These are phyloP conservation scores for Tulasnella sp. DNA, from an alignment of 768 basidiomycete species.

Conservation along the genomic window DNA sequence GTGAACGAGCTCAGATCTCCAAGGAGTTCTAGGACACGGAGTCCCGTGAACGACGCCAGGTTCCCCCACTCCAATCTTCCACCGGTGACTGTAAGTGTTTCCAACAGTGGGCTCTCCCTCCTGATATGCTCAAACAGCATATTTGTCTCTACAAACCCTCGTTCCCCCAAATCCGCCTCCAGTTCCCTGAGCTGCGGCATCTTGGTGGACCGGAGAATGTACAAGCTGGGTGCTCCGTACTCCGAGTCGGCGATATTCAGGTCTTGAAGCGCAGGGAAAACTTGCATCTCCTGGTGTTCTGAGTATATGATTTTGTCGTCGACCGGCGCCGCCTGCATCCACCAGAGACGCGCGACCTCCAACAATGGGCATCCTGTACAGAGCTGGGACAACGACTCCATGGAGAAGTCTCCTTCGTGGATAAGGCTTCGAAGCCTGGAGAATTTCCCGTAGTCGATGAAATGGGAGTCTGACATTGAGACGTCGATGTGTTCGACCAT, in stretches of 20 bases:
- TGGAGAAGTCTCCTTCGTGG: neutral
- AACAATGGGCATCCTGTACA: neutral
- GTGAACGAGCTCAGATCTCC: neutral
- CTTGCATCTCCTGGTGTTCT: neutral
- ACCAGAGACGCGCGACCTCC: neutral
- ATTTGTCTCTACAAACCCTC: neutral
- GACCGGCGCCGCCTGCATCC: neutral
- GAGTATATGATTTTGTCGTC: neutral
- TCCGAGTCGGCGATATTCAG: neutral
- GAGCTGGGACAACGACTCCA: neutral
- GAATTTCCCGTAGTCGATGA: neutral
- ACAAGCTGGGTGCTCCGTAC: neutral
- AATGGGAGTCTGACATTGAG: neutral
- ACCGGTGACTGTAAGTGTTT: neutral
- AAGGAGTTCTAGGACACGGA: neutral
- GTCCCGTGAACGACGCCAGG: neutral
- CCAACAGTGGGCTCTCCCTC: neutral
- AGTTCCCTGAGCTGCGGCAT: neutral
- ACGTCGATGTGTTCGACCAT: neutral
- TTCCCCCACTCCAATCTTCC: neutral
- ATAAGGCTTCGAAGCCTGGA: neutral
- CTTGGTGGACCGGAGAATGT: neutral
- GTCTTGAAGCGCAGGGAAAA: neutral
- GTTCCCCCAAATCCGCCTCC: neutral
- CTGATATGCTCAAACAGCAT: neutral